These are phyloP conservation scores for Immersiella caudata DNA, from an alignment of 495 filamentous ascomycete genomes.

Conservation along the genomic window DNA sequence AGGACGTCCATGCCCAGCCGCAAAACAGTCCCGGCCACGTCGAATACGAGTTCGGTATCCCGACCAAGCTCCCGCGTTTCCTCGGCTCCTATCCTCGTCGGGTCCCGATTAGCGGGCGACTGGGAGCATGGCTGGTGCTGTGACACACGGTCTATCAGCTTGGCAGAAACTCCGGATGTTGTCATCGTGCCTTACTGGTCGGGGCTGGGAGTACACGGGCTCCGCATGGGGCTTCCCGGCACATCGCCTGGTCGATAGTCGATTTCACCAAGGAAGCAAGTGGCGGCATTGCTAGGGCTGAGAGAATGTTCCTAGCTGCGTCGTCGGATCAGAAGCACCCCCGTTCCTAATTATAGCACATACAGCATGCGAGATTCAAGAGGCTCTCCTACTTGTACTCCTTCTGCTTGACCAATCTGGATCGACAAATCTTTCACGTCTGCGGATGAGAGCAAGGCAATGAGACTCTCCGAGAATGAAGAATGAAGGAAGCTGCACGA, in stretches of 20 bases:
- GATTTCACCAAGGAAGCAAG: not conserved
- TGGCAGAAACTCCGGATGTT: not conserved
- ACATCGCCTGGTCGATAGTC: not conserved
- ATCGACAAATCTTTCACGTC: not conserved
- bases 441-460: too few relatives aligned
- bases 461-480: not conserved
- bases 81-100: not conserved
- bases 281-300: conserved; percentile 5
- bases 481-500: too few relatives aligned
- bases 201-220: not conserved
- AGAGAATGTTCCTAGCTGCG: not conserved
- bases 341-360: conserved; percentile 1
- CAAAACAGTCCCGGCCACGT: not conserved
- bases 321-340: not conserved
- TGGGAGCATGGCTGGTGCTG: not conserved
- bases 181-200: not conserved
- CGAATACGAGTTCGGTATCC: conserved; percentile 2
- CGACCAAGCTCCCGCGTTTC: not conserved
- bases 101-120: not conserved
- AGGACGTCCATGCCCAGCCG: not conserved
- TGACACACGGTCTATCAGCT: conserved; percentile 3
- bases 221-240: conserved; percentile 1
- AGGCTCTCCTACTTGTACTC: not conserved
- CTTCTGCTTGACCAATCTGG: not conserved
- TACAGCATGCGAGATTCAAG: not conserved